phyloP scores from a whole-genome alignment of 257 asterid genomes.

The Verbena officinalis region DNA sequence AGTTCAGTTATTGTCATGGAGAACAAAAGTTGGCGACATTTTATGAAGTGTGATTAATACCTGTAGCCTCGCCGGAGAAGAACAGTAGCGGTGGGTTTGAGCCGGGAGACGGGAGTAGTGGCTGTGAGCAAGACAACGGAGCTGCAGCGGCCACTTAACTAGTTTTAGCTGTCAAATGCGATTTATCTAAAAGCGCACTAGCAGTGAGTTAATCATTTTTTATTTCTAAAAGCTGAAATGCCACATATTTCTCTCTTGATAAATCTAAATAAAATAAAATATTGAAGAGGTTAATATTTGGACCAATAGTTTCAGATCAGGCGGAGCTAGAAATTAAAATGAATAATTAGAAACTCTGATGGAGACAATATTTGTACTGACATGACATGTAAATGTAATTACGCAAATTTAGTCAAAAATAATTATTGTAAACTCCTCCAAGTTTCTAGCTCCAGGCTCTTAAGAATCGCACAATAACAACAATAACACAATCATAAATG shows the following conservation, averaged over 20 bases:
- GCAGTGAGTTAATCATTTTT: not conserved
- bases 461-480: not conserved
- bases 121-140: slow-evolving; percentile 15
- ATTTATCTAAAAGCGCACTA: not conserved
- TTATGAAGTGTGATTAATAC: not conserved
- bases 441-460: too few relatives aligned
- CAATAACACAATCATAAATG: not conserved
- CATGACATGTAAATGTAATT: too few relatives aligned
- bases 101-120: slow-evolving; percentile 21
- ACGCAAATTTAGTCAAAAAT: not conserved
- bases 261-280: too few relatives aligned
- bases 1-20: not conserved
- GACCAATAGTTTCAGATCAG: too few relatives aligned
- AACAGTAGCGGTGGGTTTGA: slow-evolving; percentile 21
- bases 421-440: not conserved
- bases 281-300: too few relatives aligned
- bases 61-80: slow-evolving; percentile 26
- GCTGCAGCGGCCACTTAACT: not conserved
- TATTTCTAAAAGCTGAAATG: too few relatives aligned
- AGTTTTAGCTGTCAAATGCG: not conserved
- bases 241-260: too few relatives aligned
- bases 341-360: too few relatives aligned
- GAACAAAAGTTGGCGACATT: not conserved
- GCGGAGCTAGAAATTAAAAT: too few relatives aligned
- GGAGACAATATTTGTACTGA: too few relatives aligned